Base-by-base conservation (phyloP, 2,329 filamentous ascomycete genomes). In the Colletotrichum lentis region DNA sequence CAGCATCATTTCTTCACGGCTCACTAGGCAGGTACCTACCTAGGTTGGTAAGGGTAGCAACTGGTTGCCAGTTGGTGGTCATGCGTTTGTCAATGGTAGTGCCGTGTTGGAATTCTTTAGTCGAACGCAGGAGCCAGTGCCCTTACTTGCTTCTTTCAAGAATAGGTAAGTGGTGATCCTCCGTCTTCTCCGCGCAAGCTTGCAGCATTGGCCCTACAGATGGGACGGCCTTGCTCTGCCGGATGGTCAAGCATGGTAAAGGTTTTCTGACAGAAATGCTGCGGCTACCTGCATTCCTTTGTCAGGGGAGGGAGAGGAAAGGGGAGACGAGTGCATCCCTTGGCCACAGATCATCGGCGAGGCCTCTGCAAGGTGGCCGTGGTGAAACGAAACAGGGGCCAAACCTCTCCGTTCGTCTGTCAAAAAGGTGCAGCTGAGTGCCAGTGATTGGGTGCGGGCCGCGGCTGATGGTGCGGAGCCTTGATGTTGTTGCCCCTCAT, bases 331-430 rank as follows among this genome's bases (percentile, higher is more conserved):
- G 46, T 41, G 31, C 53, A 31, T 37, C 7, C 27, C 18, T 56
- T 14, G 54, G 56, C 66, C 62, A 68, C 41, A 56, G 66, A 68
- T 56, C 62, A 46, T 68, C 62, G 10, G 43, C 55, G 62, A 65
- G 62, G 62, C 62, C 65, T 65, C 53, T 50, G 65, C 61, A 41
- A 64, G 54, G 37, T 64, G 61, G 49, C 43, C 55, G 66, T 67
- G 63, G 63, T 69, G 67, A 69, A 69, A 69, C 67, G 67, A 69
- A 69, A 69, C 67, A 69, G 64, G 67, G 67, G 67, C 52, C 44
- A 65, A 68, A 62, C 62, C 37, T 58, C 54, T 46, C 58, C 41
- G 53, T 62, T 39, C 50, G 31, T 56, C 35, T 68, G 55, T 68
- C 66, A 55, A 68, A 56, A 68, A 60, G 43, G 50, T 66, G 62